Base-by-base conservation (phyloP, 805 yeast genomes). In the Saturnispora galanensis region DNA sequence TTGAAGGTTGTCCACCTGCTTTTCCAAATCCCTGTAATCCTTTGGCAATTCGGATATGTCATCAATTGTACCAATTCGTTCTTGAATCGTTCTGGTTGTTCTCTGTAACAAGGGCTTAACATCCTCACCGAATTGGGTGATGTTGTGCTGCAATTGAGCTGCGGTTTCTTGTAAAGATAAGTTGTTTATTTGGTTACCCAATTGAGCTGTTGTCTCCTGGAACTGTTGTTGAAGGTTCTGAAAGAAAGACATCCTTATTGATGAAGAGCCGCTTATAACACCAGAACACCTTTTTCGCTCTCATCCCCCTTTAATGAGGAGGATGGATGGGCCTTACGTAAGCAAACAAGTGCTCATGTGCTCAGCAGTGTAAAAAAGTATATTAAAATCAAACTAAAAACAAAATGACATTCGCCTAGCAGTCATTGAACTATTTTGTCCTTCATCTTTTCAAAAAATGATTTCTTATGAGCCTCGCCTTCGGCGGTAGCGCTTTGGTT, bases 41-140 rank as follows among this genome's bases (percentile, higher is more conserved):
- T 73, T 74, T 39, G 94, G 94, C 42, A 84, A 69, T 59, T 82
- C 86, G 46, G 83, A 74, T 39, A 80, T 80, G 47, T 75, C 81
- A 50, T 79, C 85, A 45, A 79, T 71, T 32, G 77, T 69, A 31
- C 84, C 58, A 48, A 82, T 70, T 53, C 72, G 80, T 54, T 77
- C 77, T 53, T 80, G 78, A 17, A 81, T 66, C 41, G 77, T 69
- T 54, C 78, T 69, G 11, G 73, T 69, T 9, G 84, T 79, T 57
- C 82, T 70, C 56, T 74, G 67, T 35, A 83, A 68, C 49, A 77
- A 69, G 39, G 84, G 82, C 47, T 65, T 64, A 26, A 65, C 68
- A 51, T 64, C 69, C 42, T 63, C 64, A 28, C 57, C 57, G 18
- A 62, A 54, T 38, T 55, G 57, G 34, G 52, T 52, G 42, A 60